Evolutionary conservation across 768 basidiomycete species (phyloP), one percentile per base, ranked within the genome.

Genomic region (Boletus rex-veris): DNA sequence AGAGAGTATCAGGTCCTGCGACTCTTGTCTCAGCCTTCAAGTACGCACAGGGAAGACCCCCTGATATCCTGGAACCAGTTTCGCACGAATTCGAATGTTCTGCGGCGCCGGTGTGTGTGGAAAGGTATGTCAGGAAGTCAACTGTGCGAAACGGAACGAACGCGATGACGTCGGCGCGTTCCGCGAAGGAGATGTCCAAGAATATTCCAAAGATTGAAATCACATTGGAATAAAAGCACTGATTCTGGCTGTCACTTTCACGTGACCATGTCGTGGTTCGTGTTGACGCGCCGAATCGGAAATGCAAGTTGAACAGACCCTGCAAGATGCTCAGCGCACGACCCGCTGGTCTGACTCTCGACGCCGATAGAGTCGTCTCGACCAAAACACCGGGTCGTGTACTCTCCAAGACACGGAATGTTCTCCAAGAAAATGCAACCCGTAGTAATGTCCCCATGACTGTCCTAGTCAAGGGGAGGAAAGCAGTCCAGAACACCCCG

Each of bases 341-440:
- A 12, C 63, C 64, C 6, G 46, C 9, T 28, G 66, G 50, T 12
- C 47, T 72, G 37, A 41, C 69, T 36, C 53, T 75, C 45, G 64
- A 71, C 31, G 47, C 45, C 7, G 71, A 65, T 41, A 63, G 61
- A 52, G 59, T 43, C 24, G 39, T 58, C 3, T 15, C 55, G 15
- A 61, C 75, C 1, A 85, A 80, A 66, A 88, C 85, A 0, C 86
- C 85, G 3, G 83, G 78, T n/a, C 72, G 77, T 33, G 73, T 61
- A 11, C 67, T 74, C 31, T 70, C 66, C 65, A 73, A 75, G 69
- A 63, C 71, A 60, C 59, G 71, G 46, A 55, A 62, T 42, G 68
- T 67, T 26, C 66, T 77, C 30, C 77, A 77, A 57, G 83, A 86
- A 60, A 85, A 87, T 60, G 75, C 74, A 5, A 45, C 71, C 2